Base-by-base conservation (phyloP, 768 basidiomycete species). In the Exidia glandulosa region DNA sequence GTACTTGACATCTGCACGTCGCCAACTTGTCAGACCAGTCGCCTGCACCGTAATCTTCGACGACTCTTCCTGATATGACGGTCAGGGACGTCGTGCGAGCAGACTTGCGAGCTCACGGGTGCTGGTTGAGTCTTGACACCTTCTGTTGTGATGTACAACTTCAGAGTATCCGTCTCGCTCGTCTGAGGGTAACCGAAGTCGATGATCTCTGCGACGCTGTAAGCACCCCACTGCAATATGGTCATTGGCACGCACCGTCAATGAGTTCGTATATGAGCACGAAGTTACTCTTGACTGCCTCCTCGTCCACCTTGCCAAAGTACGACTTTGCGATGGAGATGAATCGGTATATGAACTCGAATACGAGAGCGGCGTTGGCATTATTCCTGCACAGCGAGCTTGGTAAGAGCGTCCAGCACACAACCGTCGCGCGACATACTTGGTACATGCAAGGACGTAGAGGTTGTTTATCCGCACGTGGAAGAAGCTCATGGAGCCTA, bases 181-280 rank as follows among this genome's bases (percentile, higher is more conserved):
- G 97, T 99, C 73, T 99, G 96, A 19, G 96, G 96, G 74, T 94
- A 99, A 57, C 96, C 96, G 73, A 97, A 98, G 74, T 99, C 96
- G 70, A 89, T 88, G 74, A 98, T 98, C 73, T 99, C 96, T 88
- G 69, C 16, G n/a, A 2, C 58, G 36, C 33, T 57, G 54, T 58
- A 59, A 62, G 45, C 33, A 30, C 50, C n/a, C 33, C 54, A 25
- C 27, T 36, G 3, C 14, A n/a, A 16, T 14, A 23, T 23, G 2
- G 13, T 9, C 19, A 34, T 9, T 7, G 30, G 2, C 2, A 70
- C 83, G 61, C 62, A 94, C 95, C 95, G 68, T 99, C 96, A 64
- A 98, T 88, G 45, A 99, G 81, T 73, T 99, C 96, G 67, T 99
- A 99, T 50, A 99, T 95, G 56, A 99, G 76, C 48, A 94, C 94